Conservation (phyloP, 139 green algal species). For the Auxenochlorella pyrenoidosa region DNA sequence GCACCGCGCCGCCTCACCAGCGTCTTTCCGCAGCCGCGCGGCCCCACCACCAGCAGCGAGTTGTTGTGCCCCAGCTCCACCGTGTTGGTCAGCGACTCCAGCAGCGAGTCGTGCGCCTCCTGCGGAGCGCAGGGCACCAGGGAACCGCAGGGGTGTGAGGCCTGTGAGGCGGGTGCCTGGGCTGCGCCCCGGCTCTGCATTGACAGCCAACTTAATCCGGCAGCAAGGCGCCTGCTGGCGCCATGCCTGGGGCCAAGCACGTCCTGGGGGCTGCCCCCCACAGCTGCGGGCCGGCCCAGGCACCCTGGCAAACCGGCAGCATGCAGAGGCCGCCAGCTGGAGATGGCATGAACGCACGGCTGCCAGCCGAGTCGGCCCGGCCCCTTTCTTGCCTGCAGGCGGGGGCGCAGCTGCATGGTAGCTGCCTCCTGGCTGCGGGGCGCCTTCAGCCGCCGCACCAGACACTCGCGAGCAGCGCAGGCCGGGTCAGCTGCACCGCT, state of each 20-base stretch:
- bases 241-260: too few species aligned
- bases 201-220: too few species aligned
- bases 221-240: too few species aligned
- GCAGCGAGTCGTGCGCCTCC: constrained; percentile 16
- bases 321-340: too few species aligned
- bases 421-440: background rate
- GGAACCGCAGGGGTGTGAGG: too few species aligned
- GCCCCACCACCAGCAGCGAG: constrained; percentile 61
- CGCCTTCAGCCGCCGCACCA: background rate
- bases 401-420: constrained; percentile 10
- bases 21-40: constrained; percentile 60
- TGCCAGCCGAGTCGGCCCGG: background rate
- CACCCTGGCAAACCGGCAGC: too few species aligned
- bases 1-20: constrained; percentile 46
- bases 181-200: too few species aligned
- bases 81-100: constrained; percentile 16
- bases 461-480: background rate
- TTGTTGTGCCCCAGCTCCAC: constrained; percentile 40
- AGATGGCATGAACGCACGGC: too few species aligned
- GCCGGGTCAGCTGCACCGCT: background rate
- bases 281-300: too few species aligned
- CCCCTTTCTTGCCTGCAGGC: background rate
- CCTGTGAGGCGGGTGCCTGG: too few species aligned
- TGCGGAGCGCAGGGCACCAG: background rate
- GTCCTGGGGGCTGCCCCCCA: too few species aligned